Percentiles rank a stretch among this genome's conserved stretches.
Evolutionary conservation across 1,139 yeast genomes (phyloP).

Genomic region (Geotrichum australiense): DNA sequence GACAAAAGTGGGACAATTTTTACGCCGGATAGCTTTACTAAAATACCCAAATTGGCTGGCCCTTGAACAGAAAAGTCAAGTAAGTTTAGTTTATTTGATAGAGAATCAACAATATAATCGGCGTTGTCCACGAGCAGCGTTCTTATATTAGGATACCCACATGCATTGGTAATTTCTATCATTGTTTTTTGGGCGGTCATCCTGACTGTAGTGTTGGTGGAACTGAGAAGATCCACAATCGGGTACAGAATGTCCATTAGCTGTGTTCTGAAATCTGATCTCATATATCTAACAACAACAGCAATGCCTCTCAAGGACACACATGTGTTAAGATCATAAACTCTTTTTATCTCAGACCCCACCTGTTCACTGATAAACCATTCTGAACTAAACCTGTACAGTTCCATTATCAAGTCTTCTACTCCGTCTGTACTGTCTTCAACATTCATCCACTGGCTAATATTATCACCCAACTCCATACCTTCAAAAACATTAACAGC

Average conservation of each 20-base stretch:
- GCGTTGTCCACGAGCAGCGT: constrained; percentile 56
- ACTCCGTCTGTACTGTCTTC: background rate
- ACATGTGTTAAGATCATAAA: constrained; percentile 5
- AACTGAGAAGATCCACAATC: constrained; percentile 49
- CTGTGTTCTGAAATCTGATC: constrained; percentile 41
- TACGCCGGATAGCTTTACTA: constrained; percentile 64
- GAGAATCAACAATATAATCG: constrained; percentile 73
- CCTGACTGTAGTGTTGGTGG: constrained; percentile 40
- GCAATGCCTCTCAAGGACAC: constrained; percentile 38
- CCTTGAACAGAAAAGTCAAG: constrained; percentile 67
- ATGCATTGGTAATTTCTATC: constrained; percentile 42
- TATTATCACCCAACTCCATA: constrained; percentile 15
- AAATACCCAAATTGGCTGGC: constrained; percentile 59
- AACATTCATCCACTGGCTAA: constrained; percentile 10
- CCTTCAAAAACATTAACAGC: constrained; percentile 25
- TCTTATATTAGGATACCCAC: constrained; percentile 53
- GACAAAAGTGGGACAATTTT: constrained; percentile 57
- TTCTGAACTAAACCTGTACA: constrained; percentile 11
- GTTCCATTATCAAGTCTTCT: constrained; percentile 13
- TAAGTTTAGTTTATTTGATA: constrained; percentile 60
- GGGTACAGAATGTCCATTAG: constrained; percentile 52
- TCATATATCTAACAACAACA: constrained; percentile 36
- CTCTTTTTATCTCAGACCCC: constrained; percentile 2
- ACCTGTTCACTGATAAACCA: constrained; percentile 3
- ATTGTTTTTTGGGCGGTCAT: constrained; percentile 43